Percentiles rank a stretch among this genome's conserved stretches.
Evolutionary conservation across 2,329 filamentous ascomycete species (phyloP).

Genomic region (Penicillium expansum): DNA sequence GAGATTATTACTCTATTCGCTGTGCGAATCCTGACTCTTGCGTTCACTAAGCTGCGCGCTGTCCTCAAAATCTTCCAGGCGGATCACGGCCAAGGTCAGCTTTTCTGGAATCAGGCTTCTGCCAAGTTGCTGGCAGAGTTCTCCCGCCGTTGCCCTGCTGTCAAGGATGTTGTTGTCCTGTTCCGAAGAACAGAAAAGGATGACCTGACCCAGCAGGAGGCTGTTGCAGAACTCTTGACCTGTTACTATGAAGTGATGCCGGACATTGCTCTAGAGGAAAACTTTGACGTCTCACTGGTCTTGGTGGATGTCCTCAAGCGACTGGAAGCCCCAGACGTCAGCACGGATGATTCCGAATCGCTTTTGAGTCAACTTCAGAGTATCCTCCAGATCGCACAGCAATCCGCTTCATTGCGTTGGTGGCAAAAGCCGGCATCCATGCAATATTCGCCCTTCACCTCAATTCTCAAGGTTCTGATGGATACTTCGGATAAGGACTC

Average conservation of each 20-base stretch:
- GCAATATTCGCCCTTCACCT: constrained; percentile 43
- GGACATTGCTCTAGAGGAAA: constrained; percentile 73
- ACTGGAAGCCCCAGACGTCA: constrained; percentile 50
- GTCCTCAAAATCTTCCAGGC: constrained; percentile 61
- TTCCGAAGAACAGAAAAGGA: constrained; percentile 68
- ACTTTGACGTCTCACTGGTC: constrained; percentile 80
- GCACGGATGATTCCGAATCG: constrained; percentile 55
- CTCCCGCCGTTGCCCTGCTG: constrained; percentile 71
- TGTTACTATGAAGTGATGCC: constrained; percentile 85
- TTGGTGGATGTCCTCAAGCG: constrained; percentile 67
- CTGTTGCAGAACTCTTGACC: constrained; percentile 71
- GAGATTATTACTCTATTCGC: constrained; percentile 82
- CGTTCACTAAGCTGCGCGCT: constrained; percentile 71
- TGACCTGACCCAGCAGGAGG: constrained; percentile 73
- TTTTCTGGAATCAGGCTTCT: constrained; percentile 68
- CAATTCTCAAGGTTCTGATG: constrained; percentile 40
- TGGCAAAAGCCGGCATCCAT: constrained; percentile 63
- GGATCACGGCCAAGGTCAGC: constrained; percentile 44
- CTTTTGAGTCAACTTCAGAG: constrained; percentile 74
- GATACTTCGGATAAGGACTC: constrained; percentile 31
- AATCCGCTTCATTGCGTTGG: constrained; percentile 85
- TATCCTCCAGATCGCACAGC: constrained; percentile 73
- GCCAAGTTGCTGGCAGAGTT: constrained; percentile 71
- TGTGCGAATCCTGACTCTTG: constrained; percentile 71
- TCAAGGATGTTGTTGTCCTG: constrained; percentile 74